Percentiles rank a stretch among this genome's conserved stretches.
These are phyloP conservation scores for Aspergillus viridinutans DNA, from an alignment of 2,329 filamentous ascomycete genomes.

Conservation along the genomic window DNA sequence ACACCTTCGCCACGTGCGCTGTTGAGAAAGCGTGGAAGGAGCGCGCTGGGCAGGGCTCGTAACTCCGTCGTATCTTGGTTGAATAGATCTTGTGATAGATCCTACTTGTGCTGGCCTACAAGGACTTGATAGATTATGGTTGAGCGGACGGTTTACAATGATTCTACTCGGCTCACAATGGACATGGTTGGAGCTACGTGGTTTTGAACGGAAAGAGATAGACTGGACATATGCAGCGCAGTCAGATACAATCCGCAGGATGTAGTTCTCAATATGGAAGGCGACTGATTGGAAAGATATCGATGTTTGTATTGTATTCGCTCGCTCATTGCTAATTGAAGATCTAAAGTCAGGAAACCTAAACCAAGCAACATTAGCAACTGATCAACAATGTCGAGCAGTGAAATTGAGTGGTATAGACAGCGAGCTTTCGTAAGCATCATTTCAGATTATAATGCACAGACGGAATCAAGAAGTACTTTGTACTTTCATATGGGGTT, in stretches of 20 bases:
- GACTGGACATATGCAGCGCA: background rate
- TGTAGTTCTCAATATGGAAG: background rate
- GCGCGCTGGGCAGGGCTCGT: slow-evolving; percentile 12
- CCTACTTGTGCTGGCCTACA: background rate
- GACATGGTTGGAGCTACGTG: background rate
- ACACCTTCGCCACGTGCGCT: slow-evolving; percentile 42
- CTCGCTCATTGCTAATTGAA: background rate
- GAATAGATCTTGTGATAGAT: background rate
- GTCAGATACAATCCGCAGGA: background rate
- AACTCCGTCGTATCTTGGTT: background rate
- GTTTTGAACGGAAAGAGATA: no score
- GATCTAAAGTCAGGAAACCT: background rate
- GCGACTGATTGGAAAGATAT: background rate
- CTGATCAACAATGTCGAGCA: background rate
- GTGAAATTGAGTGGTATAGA: background rate
- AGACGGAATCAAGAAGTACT: slow-evolving; percentile 27
- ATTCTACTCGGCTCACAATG: background rate
- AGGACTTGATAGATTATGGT: background rate
- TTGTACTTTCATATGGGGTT: slow-evolving; percentile 35
- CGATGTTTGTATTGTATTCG: background rate
- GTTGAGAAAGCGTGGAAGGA: slow-evolving; percentile 38
- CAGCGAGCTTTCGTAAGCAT: background rate
- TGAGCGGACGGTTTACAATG: background rate
- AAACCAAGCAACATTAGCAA: background rate
- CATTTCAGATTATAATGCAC: slow-evolving; percentile 27